Percentiles rank a stretch among this genome's conserved stretches.
phyloP scores from a whole-genome alignment of 1,139 yeast genomes.

The Suhomyces kunorum region DNA sequence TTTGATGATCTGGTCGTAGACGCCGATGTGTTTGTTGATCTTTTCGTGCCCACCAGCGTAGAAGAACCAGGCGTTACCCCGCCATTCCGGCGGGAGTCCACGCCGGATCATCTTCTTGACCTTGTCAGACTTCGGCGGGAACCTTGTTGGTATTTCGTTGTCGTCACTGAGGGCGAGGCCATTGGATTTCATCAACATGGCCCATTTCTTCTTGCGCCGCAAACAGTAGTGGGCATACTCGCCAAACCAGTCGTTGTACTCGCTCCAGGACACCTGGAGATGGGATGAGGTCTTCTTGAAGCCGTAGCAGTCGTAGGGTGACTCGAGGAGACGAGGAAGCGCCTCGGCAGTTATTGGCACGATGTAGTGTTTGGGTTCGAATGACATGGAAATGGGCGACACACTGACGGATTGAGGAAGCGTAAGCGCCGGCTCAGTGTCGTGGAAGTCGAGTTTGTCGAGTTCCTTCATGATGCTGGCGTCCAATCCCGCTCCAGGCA shows the following conservation, averaged over 20 bases:
- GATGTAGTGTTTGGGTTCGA: constrained; percentile 8
- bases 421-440: background rate
- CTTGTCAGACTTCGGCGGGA: constrained; percentile 84
- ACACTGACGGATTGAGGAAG: constrained; percentile 1
- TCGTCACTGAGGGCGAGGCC: constrained; percentile 54
- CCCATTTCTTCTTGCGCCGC: constrained; percentile 78
- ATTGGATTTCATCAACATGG: constrained; percentile 56
- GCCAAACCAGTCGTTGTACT: constrained; percentile 74
- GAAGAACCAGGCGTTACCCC: constrained; percentile 96
- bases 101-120: constrained; percentile 79
- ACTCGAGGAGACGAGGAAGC: constrained; percentile 19
- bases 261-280: constrained; percentile 46
- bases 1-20: constrained; percentile 65
- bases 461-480: constrained; percentile 11
- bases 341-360: constrained; percentile 8
- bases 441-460: constrained; percentile 11
- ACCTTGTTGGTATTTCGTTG: constrained; percentile 45
- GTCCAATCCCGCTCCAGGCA: constrained; percentile 7
- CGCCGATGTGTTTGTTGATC: constrained; percentile 65
- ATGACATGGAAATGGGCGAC: constrained; percentile 3
- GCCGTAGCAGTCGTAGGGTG: constrained; percentile 77
- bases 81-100: constrained; percentile 96
- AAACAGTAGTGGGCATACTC: constrained; percentile 63
- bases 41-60: constrained; percentile 90
- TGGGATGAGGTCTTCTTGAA: constrained; percentile 65